Percentiles rank a stretch among this genome's conserved stretches.
phyloP scores from a whole-genome alignment of 2,329 filamentous ascomycete species.

The Alternaria gansuensis region DNA sequence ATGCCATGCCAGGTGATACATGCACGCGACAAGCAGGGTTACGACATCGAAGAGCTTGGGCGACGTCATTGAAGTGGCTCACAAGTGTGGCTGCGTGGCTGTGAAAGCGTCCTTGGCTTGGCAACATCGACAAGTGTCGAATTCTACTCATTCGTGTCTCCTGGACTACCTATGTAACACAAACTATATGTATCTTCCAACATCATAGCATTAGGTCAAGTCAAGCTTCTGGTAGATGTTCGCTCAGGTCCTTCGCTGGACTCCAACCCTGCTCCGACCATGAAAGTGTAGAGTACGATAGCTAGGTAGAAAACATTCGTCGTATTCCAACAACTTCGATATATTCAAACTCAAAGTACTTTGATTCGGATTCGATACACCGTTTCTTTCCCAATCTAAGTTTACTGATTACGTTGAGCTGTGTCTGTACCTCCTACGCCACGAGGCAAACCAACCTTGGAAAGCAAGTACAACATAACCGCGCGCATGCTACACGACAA shows the following conservation, averaged over 20 bases:
- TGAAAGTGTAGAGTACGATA: background rate
- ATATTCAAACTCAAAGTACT: no score
- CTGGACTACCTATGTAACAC: background rate
- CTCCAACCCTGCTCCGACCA: background rate
- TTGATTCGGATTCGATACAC: no score
- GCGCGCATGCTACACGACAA: background rate
- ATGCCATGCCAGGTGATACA: slow-evolving; percentile 1
- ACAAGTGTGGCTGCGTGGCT: slow-evolving; percentile 18
- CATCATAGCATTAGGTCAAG: background rate
- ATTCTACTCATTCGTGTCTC: background rate
- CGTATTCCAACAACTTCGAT: no score
- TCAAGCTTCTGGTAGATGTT: background rate
- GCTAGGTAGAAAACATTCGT: background rate
- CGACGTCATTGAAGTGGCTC: slow-evolving; percentile 23
- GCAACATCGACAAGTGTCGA: background rate
- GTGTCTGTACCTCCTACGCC: background rate
- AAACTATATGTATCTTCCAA: background rate
- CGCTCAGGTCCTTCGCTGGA: no score
- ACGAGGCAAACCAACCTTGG: background rate
- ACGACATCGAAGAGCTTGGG: background rate
- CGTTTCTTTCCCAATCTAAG: background rate
- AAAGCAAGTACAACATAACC: background rate
- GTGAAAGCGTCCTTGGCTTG: background rate
- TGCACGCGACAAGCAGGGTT: slow-evolving; percentile 22
- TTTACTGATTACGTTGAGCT: background rate